Evolutionary conservation across 1,139 yeast genomes (phyloP), one percentile per base, ranked within the genome.

Genomic region (Taphrina pruni): DNA sequence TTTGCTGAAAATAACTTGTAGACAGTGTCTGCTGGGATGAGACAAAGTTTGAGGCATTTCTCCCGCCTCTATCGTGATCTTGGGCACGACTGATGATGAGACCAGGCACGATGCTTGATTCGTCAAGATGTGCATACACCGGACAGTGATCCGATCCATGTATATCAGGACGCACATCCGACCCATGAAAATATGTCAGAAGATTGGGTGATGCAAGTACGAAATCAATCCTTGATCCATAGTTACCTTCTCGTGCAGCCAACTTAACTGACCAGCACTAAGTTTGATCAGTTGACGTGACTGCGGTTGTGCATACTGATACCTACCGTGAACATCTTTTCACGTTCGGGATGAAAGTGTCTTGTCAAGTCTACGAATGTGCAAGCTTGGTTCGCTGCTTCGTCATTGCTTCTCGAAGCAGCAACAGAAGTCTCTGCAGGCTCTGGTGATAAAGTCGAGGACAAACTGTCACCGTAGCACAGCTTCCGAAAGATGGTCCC

Each of bases 141-240:
- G 99, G 99, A 77, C 98, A 94, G 78, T 94, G 99, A 77, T 94
- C 99, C 0, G 97, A 91, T 0, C 98, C 99, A 77, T 84, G 80
- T 0, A 93, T 75, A 48, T 81, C 82, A 0, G 93, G 88, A 84
- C 89, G 83, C 21, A 89, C 89, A 74, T 88, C 86, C 0, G 94
- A 88, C 21, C 78, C 75, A 0, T 76, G 73, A 9, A 87, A 79
- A 6, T 70, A 66, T 0, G 76, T 70, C 6, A 79, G 74, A 61
- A 88, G 72, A 0, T 71, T 73, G 12, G 79, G 73, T 1, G 88
- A 81, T 0, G 84, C 78, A 2, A 91, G 77, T 8, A 94, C 86
- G 72, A 88, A 83, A 77, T 94, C 99, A 45, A 94, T 88, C 65
- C 99, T 81, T 1, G 97, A 88, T 0, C 99, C 98, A 56, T 54